Evolutionary conservation across 768 basidiomycete species (phyloP).

Genomic region (Boletus sensibilis): DNA sequence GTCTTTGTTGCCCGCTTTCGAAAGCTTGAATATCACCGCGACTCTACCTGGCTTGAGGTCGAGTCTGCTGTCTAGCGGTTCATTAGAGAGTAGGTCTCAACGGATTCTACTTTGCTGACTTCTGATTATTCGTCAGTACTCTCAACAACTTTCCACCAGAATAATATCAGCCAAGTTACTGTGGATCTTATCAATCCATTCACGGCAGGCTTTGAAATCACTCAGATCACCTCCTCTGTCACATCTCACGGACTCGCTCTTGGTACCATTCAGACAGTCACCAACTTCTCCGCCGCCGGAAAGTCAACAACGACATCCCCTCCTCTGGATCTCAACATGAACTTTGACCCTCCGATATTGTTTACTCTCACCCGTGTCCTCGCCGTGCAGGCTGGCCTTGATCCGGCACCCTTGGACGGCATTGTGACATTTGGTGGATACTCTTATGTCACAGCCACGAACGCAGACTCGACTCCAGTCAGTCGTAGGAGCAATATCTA

Average conservation of each 20-base stretch:
- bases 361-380: slow-evolving; percentile 71
- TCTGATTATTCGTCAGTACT: slow-evolving; percentile 43
- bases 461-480: slow-evolving; percentile 34
- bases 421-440: slow-evolving; percentile 70
- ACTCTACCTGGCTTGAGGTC: slow-evolving; percentile 61
- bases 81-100: slow-evolving; percentile 46
- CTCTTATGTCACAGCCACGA: slow-evolving; percentile 43
- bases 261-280: slow-evolving; percentile 56
- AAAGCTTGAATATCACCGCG: slow-evolving; percentile 53
- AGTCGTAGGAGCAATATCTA: slow-evolving; percentile 49
- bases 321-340: slow-evolving; percentile 57
- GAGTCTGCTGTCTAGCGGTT: slow-evolving; percentile 53
- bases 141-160: slow-evolving; percentile 56
- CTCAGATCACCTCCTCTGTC: slow-evolving; percentile 58
- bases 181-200: slow-evolving; percentile 69
- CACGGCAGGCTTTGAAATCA: slow-evolving; percentile 56
- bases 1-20: slow-evolving; percentile 60
- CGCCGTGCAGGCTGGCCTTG: slow-evolving; percentile 60
- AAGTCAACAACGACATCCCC: slow-evolving; percentile 59
- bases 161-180: slow-evolving; percentile 64
- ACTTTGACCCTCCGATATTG: slow-evolving; percentile 63
- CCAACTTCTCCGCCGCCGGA: slow-evolving; percentile 51
- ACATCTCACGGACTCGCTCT: slow-evolving; percentile 58
- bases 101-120: background rate
- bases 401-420: slow-evolving; percentile 59